Base-by-base conservation (phyloP, 495 filamentous ascomycete genomes). In the Penicillium silybi region DNA sequence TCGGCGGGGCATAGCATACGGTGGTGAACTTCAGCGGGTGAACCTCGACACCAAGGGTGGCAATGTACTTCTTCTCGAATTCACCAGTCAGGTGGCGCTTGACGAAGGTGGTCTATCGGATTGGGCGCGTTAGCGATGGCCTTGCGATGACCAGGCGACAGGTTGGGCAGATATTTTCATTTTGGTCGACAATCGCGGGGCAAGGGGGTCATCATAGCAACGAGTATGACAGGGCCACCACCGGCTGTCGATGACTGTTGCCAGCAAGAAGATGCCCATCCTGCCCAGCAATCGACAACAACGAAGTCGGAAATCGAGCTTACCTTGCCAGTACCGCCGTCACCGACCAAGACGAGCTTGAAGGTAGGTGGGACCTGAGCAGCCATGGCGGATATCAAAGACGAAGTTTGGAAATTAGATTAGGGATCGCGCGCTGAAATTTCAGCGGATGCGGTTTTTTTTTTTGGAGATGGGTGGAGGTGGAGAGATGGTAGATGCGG, bases 31-130 rank as follows among this genome's bases (percentile, higher is more conserved):
- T 85, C 54, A 95, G 86, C 68, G 91, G 89, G 78, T 99, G 95
- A 59, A 99, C 95, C 72, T 99, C 95, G 63, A 99, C 95, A 87
- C 95, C 95, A 52, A 99, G 86, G 50, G 95, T 99, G 56, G 95
- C 95, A 72, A 99, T 97, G 76, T 99, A 99, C 80, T 97, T 99
- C 86, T 99, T 99, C 83, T 99, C 95, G 70, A 99, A 99, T 71
- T 99, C 95, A 58, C 95, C 95, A 69, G 95, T 97, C 80, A 97
- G 78, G 74, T 99, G 95, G 65, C 95, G 95, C 85, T 97, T 99
- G 79, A 99, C 95, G 81, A 99, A 99, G 69, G 95, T 99, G 69
- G 95, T 99, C 95, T 99, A 71, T 56, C 50, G 16, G 46, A 44
- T 72, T 56, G 53, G 47, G 39, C 44, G 29, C 27, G 66, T 68